Evolutionary conservation across 108 stramenopile species (phyloP).

Genomic region (Fragilaria radians): DNA sequence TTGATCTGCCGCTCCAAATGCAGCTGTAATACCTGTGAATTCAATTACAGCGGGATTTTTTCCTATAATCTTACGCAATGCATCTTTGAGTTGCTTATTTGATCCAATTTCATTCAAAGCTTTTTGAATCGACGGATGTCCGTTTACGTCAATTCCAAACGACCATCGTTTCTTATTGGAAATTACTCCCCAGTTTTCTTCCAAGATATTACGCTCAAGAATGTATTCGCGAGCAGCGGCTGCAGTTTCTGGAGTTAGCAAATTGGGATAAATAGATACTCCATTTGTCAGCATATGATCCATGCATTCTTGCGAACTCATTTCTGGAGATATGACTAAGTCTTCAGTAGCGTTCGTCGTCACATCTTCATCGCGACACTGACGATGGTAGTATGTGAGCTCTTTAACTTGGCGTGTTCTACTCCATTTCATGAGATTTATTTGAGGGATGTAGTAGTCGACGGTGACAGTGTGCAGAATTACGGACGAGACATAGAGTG

Average conservation of each 20-base stretch:
- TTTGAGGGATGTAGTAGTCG: conserved; percentile 32
- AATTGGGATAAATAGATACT: conserved; percentile 40
- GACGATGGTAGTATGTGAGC: conserved; percentile 40
- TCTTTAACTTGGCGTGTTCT: conserved; percentile 21
- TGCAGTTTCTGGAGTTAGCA: conserved; percentile 37
- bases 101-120: conserved; percentile 38
- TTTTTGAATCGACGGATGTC: conserved; percentile 26
- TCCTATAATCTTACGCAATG: conserved; percentile 38
- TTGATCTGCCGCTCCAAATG: conserved; percentile 47
- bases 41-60: conserved; percentile 57
- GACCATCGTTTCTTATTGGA: conserved; percentile 38
- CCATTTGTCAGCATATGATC: conserved; percentile 47
- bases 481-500: background rate
- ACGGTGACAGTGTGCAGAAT: conserved; percentile 25
- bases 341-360: conserved; percentile 27
- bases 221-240: conserved; percentile 39
- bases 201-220: conserved; percentile 24
- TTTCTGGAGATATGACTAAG: conserved; percentile 13
- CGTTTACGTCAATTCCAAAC: conserved; percentile 40
- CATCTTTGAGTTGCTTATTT: conserved; percentile 18
- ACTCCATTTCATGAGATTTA: conserved; percentile 27
- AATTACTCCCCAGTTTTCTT: conserved; percentile 29
- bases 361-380: conserved; percentile 31
- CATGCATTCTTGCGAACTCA: conserved; percentile 8
- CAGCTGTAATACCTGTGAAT: conserved; percentile 49